Evolutionary conservation across 2,329 filamentous ascomycete species (phyloP), one percentile per base, ranked within the genome.

Genomic region (Stachybotrys chartarum): DNA sequence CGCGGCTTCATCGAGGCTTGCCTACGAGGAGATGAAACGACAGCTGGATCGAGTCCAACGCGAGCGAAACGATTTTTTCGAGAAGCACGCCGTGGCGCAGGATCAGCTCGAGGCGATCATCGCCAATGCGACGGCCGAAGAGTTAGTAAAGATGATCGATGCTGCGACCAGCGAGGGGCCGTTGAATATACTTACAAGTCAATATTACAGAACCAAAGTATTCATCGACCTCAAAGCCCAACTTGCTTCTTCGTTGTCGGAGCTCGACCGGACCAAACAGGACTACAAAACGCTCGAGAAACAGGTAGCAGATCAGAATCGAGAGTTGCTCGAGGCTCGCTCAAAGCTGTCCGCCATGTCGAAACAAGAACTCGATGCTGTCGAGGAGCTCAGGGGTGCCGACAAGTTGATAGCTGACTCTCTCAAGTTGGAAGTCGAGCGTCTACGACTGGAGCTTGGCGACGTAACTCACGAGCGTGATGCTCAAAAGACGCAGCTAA

Each of bases 361-460:
- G 49, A 78, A 82, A 63, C 78, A 79, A n/a, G 77, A 78, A 39
- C 63, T 78, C 12, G 75, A 79, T 30, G 81, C 80, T 17, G 71
- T 86, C 5, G 75, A 82, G 52, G 78, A 81, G 60, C 74, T 86
- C 60, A 84, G 84, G 70, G 75, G 74, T 46, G 78, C 82, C 7
- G 82, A 86, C 66, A 75, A 78, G 58, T 73, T 84, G 58, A 78
- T 86, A 56, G 79, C 80, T 16, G 72, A 76, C 17, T 85, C 83
- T 16, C 75, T 86, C 55, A 77, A 79, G 59, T 75, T 75, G 50
- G 84, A 87, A 63, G 75, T 86, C 42, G 77, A 83, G 53, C 72
- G 75, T 31, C 72, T 82, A 59, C 77, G 82, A 59, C 75, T 72
- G 57, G 78, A 82, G 61, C 72, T 78, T 59, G 76, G 75, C 55